These are phyloP conservation scores for Agaricus blazei DNA, from an alignment of 768 basidiomycete species.

Conservation along the genomic window DNA sequence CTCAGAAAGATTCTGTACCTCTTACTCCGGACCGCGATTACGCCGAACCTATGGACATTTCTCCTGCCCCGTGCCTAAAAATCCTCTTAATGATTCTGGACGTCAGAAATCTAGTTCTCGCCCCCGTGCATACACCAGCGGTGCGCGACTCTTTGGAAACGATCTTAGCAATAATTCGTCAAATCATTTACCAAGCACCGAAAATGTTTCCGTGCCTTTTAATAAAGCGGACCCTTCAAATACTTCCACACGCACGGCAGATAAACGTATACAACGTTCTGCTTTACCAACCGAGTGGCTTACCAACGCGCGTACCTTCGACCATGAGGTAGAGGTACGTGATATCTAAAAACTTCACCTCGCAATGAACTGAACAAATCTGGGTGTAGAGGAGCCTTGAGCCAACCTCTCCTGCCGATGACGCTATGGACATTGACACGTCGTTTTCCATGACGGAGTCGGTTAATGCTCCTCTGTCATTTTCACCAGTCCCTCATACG, in stretches of 20 bases:
- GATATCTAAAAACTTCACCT: not conserved
- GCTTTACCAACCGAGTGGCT: conserved; percentile 65
- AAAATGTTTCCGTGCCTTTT: conserved; percentile 24
- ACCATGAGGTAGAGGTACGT: conserved; percentile 23
- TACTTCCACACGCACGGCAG: conserved; percentile 34
- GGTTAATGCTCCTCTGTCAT: conserved; percentile 21
- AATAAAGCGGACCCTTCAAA: conserved; percentile 25
- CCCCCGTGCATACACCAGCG: conserved; percentile 63
- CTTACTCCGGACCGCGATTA: conserved; percentile 44
- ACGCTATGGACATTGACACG: conserved; percentile 81
- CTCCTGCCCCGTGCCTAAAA: conserved; percentile 45
- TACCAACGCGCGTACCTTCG: conserved; percentile 19
- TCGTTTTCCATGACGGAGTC: conserved; percentile 31
- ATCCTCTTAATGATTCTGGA: conserved; percentile 18
- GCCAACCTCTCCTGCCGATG: conserved; percentile 43
- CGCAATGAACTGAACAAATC: not conserved
- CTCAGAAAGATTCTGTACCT: conserved; percentile 42
- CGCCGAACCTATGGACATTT: conserved; percentile 69
- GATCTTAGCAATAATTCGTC: conserved; percentile 58
- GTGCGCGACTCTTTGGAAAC: conserved; percentile 64
- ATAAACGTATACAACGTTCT: conserved; percentile 56
- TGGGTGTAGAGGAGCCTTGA: conserved; percentile 30
- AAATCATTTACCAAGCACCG: conserved; percentile 26
- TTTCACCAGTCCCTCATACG: conserved; percentile 36
- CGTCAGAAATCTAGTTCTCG: conserved; percentile 30